phyloP scores from a whole-genome alignment of 164 flowering plant species.

The Dillenia suffruticosa region DNA sequence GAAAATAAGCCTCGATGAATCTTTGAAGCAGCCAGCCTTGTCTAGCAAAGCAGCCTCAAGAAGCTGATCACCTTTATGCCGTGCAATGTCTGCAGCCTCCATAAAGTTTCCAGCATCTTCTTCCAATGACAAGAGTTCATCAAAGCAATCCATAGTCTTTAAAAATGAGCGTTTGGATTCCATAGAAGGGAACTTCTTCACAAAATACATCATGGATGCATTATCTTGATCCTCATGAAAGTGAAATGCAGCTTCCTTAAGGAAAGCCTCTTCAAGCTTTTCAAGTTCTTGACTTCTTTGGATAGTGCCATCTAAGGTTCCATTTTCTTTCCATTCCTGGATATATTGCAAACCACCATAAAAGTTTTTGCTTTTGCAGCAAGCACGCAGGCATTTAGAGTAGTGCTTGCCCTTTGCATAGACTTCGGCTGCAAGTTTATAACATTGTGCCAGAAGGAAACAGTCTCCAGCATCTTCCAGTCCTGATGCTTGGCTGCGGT shows the following conservation, averaged over 20 bases:
- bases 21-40: constrained; percentile 40
- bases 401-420: constrained; percentile 35
- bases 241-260: constrained; percentile 44
- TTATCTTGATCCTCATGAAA: constrained; percentile 31
- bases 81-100: constrained; percentile 52
- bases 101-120: constrained; percentile 44
- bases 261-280: constrained; percentile 32
- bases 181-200: constrained; percentile 32
- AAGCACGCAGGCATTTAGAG: constrained; percentile 38
- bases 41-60: constrained; percentile 51
- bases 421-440: constrained; percentile 43
- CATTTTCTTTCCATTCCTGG: constrained; percentile 38
- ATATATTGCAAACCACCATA: constrained; percentile 45
- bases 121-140: not conserved
- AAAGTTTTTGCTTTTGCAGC: constrained; percentile 37
- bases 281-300: constrained; percentile 16
- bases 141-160: constrained; percentile 2
- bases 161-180: constrained; percentile 30
- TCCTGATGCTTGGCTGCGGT: constrained; percentile 37
- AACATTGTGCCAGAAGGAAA: constrained; percentile 33
- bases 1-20: constrained; percentile 38
- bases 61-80: constrained; percentile 34
- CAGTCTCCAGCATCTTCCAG: constrained; percentile 53
- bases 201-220: constrained; percentile 41
- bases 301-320: constrained; percentile 5